Evolutionary conservation across 352 stramenopile species (phyloP).

Genomic region (Phytophthora pistaciae): DNA sequence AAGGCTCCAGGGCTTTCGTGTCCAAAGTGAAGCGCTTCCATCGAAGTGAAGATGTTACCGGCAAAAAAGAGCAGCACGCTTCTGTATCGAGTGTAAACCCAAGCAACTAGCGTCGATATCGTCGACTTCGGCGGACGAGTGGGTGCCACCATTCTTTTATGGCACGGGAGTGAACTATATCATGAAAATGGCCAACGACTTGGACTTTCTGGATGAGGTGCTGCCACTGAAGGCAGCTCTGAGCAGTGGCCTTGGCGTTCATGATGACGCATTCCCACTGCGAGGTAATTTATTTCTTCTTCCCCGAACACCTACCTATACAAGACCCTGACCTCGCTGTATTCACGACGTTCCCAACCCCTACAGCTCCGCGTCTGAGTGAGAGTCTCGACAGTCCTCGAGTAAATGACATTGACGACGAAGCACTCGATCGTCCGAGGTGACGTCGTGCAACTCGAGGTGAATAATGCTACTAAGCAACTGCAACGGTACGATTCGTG

Average conservation of each 20-base stretch:
- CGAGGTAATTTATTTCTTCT: slow-evolving; percentile 80
- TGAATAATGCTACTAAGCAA: slow-evolving; percentile 62
- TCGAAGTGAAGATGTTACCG: slow-evolving; percentile 60
- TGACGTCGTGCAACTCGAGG: slow-evolving; percentile 78
- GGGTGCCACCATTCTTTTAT: slow-evolving; percentile 76
- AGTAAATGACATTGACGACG: slow-evolving; percentile 33
- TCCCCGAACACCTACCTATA: slow-evolving; percentile 56
- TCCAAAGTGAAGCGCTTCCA: slow-evolving; percentile 82
- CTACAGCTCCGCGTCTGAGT: slow-evolving; percentile 33
- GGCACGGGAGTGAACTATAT: slow-evolving; percentile 74
- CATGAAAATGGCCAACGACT: slow-evolving; percentile 74
- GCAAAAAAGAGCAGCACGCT: slow-evolving; percentile 66
- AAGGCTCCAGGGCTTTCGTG: slow-evolving; percentile 72
- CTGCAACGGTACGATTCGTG: slow-evolving; percentile 74
- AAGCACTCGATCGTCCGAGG: slow-evolving; percentile 65
- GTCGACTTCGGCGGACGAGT: slow-evolving; percentile 44
- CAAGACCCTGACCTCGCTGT: slow-evolving; percentile 66
- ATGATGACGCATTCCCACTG: slow-evolving; percentile 58
- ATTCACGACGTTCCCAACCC: slow-evolving; percentile 45
- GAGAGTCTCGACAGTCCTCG: slow-evolving; percentile 5
- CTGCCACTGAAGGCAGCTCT: slow-evolving; percentile 55
- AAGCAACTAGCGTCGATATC: slow-evolving; percentile 55
- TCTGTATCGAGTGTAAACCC: slow-evolving; percentile 82
- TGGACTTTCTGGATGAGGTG: slow-evolving; percentile 77
- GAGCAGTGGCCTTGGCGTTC: slow-evolving; percentile 44